Base-by-base conservation (phyloP, 2,329 filamentous ascomycete species). In the Trichophyton verrucosum region DNA sequence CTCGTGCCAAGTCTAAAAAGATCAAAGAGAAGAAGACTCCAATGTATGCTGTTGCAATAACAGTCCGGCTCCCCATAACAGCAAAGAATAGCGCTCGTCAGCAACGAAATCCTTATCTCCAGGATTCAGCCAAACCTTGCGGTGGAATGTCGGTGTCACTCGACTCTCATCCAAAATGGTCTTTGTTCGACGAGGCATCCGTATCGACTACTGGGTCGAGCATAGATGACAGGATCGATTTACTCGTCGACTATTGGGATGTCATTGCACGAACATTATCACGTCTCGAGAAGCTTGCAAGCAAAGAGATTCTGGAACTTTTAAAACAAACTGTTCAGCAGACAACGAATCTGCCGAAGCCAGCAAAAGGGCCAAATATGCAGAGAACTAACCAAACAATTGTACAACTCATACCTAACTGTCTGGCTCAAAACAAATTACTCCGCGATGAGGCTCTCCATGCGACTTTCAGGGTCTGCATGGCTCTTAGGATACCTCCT, bases 21-120 rank as follows among this genome's bases (percentile, higher is more conserved):
- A 72, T 78, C 22, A 77, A 78, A 62, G 77, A 79, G 63, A 77
- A 77, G 68, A 80, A 79, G 66, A 81, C 78, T 1, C 82, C 81
- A 3, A 82, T 82, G 75, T 84, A 82, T 69, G 82, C 80, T 15
- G 79, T 84, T 56, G 80, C 80, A 9, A 77, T 84, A 33, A 79
- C 82, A 1, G 71, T 83, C 15, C 79, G 82, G 61, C 75, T 83
- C 9, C 81, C 81, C 5, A 64, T 76, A 20, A 40, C 73, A 64
- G 63, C 71, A 30, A 70, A 72, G 9, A 71, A 72, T 60, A 58
- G 66, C 40, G 67, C 65, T 7, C 72, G 74, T 13, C 72, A 73
- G 5, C 69, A 72, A 30, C 71, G 73, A 47, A 73, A 67, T 51
- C 67, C 71, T 1, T 65, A 70, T 38, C 70, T 67, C 7, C 63